Conservation (phyloP, 2,329 filamentous ascomycete species). For the Penicillium sp. region DNA sequence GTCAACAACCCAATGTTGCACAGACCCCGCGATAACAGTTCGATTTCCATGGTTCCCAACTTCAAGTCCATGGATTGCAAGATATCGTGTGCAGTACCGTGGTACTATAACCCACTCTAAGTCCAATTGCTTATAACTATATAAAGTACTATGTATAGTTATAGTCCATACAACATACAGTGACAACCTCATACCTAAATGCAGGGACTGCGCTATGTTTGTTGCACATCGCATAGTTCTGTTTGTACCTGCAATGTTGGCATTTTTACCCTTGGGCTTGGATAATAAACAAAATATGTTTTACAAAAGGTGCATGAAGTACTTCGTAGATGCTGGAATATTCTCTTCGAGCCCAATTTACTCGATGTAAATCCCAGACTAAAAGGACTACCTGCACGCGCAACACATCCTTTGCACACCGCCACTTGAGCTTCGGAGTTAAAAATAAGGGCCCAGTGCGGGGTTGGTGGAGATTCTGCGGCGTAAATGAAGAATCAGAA, state of each 20-base stretch:
- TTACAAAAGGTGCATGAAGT: background rate
- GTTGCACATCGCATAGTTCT: background rate
- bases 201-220: background rate
- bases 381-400: slow-evolving; percentile 15
- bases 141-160: background rate
- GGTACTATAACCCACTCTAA: background rate
- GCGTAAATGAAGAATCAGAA: background rate
- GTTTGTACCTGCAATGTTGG: background rate
- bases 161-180: background rate
- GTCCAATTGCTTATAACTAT: background rate
- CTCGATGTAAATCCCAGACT: background rate
- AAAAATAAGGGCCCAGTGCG: slow-evolving; percentile 13
- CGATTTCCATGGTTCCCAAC: background rate
- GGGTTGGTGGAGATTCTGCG: slow-evolving; percentile 9
- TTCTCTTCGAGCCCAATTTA: background rate
- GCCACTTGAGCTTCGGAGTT: slow-evolving; percentile 19
- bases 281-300: background rate
- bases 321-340: background rate
- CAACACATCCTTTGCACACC: slow-evolving; percentile 23
- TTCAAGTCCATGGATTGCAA: background rate
- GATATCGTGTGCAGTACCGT: background rate
- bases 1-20: slow-evolving; percentile 6
- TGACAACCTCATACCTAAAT: background rate
- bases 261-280: background rate
- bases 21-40: slow-evolving; percentile 4